Base-by-base conservation (phyloP, 805 yeast genomes). In the Ogataea dorogensis region DNA sequence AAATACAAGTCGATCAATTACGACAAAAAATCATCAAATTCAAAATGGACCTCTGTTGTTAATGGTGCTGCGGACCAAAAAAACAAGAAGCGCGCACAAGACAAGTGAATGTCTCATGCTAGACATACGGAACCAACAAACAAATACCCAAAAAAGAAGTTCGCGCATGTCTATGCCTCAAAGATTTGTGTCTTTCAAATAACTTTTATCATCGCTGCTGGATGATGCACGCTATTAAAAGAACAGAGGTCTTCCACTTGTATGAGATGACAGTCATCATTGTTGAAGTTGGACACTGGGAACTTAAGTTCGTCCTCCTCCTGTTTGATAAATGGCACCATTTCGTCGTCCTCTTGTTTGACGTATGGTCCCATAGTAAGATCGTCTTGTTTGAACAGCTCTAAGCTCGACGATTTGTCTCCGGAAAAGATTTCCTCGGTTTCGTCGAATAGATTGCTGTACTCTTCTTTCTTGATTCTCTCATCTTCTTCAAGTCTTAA, bases 1-100 rank as follows among this genome's bases (percentile, higher is more conserved):
- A 10, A 22, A 28, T 29, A 28, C 32, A 31, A 29, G 29, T 24
- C 38, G 17, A 28, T 8, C 30, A 21, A 25, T 35, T 32, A 50
- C 8, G 45, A 41, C 40, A 47, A 35, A 28, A 55, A 56, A 38
- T 59, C 63, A 24, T 58, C 64, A 42, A 61, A 52, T 39, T 53
- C 61, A 45, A 53, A 59, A 44, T 63, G 54, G 46, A 44, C 43
- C 53, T 46, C 58, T 47, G 64, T 46, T 43, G 54, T 45, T 53
- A 61, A 59, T 59, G 66, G 66, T 59, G 65, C 66, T 61, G 66
- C 66, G 36, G 65, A 61, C 66, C 64, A 48, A 38, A 38, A 42
- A 24, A 40, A 36, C 36, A 19, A 26, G 23, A 22, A 24, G 9
- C 16, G 9, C 12, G 14, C 21, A 29, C 38, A 24, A 27, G 28